phyloP scores from a whole-genome alignment of 1,284 basidiomycete species.

The Ceratobasidium sp. region DNA sequence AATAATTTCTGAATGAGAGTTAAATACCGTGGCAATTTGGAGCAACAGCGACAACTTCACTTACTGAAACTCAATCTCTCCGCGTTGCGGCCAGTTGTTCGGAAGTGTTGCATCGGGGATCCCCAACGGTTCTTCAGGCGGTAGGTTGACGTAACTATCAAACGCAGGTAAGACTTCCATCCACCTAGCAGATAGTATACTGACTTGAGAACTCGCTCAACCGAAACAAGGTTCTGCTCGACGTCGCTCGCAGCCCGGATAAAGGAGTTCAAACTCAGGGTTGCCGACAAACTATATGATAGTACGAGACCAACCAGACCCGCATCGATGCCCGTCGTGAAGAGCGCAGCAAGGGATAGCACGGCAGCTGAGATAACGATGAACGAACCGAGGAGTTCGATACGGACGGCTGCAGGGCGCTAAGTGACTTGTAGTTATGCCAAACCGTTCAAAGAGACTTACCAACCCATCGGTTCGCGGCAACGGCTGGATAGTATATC shows the following conservation, averaged over 20 bases:
- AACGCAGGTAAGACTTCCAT: background rate
- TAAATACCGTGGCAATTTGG: no score
- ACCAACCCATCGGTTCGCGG: slow-evolving; percentile 85
- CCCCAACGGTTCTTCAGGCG: slow-evolving; percentile 81
- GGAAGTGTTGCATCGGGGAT: slow-evolving; percentile 73
- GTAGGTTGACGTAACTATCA: slow-evolving; percentile 79
- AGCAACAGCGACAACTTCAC: slow-evolving; percentile 52
- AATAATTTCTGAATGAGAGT: slow-evolving; percentile 73
- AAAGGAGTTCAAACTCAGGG: slow-evolving; percentile 89
- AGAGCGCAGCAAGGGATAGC: slow-evolving; percentile 77
- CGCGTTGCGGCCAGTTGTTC: slow-evolving; percentile 79
- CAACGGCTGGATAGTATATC: slow-evolving; percentile 78
- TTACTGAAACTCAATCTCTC: slow-evolving; percentile 81
- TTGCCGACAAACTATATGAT: slow-evolving; percentile 86
- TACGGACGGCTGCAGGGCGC: slow-evolving; percentile 20
- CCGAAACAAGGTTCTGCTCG: slow-evolving; percentile 93
- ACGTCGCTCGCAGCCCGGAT: slow-evolving; percentile 91
- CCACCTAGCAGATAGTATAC: background rate
- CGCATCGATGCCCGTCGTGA: slow-evolving; percentile 80
- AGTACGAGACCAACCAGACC: slow-evolving; percentile 93
- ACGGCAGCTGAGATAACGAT: slow-evolving; percentile 83
- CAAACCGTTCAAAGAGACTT: no score
- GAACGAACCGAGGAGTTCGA: slow-evolving; percentile 66
- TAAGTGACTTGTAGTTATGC: no score
- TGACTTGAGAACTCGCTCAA: slow-evolving; percentile 70